Percentiles rank a stretch among this genome's conserved stretches.
Evolutionary conservation across 352 stramenopile species (phyloP).

Genomic region (Phytophthora tentaculata): DNA sequence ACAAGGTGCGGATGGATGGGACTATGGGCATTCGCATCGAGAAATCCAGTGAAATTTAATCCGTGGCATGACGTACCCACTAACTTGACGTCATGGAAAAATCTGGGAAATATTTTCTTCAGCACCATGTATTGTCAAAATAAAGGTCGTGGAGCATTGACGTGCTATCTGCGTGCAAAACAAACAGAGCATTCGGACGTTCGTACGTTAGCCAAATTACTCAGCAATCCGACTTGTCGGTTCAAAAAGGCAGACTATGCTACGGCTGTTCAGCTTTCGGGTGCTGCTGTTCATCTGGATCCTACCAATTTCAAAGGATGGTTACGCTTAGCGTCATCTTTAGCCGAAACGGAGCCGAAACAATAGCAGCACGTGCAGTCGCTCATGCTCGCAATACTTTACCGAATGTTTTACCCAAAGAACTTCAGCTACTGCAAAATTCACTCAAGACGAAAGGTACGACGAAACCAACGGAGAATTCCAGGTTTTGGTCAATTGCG

Average conservation of each 20-base stretch:
- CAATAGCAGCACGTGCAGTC: neutral
- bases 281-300: slow-evolving; percentile 4
- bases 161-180: neutral
- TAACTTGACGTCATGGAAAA: neutral
- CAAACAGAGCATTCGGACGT: neutral
- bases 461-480: neutral
- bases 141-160: neutral
- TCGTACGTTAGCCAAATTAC: neutral
- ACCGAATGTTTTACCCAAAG: neutral
- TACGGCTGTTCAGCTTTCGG: neutral
- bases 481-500: neutral
- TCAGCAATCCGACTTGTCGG: neutral
- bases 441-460: neutral
- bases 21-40: slow-evolving; percentile 32
- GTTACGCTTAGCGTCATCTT: neutral
- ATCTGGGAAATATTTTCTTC: slow-evolving; percentile 1
- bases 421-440: neutral
- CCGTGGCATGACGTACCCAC: neutral
- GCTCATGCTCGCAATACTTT: neutral
- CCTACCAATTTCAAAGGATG: neutral
- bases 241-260: neutral
- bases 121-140: neutral
- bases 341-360: neutral
- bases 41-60: neutral
- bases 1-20: slow-evolving; percentile 36